Percentiles rank a stretch among this genome's conserved stretches.
Evolutionary conservation across 495 filamentous ascomycete species (phyloP).

Genomic region (Letharia lupina): DNA sequence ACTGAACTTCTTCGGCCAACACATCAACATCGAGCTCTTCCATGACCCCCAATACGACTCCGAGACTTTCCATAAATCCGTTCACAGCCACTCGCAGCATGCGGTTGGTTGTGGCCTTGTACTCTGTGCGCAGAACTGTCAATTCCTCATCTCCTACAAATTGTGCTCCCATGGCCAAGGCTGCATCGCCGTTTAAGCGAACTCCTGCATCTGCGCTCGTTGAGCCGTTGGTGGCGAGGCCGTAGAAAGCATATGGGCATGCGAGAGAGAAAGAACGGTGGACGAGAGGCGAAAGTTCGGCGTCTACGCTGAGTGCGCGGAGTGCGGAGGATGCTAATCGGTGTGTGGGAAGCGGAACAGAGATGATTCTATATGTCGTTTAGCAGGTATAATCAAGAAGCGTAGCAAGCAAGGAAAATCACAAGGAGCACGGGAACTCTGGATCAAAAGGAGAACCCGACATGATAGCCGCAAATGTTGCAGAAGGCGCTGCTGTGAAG

Average conservation of each 20-base stretch:
- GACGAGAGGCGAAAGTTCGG: constrained; percentile 79
- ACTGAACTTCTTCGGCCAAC: constrained; percentile 30
- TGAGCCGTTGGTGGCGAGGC: constrained; percentile 16
- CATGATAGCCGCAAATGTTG: constrained; percentile 14
- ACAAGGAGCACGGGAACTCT: constrained; percentile 69
- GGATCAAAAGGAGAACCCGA: constrained; percentile 30
- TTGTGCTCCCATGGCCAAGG: neutral
- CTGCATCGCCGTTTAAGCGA: constrained; percentile 11
- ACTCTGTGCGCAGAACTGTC: constrained; percentile 62
- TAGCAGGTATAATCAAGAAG: constrained; percentile 1
- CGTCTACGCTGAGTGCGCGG: constrained; percentile 71
- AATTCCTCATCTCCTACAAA: constrained; percentile 30
- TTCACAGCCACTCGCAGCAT: constrained; percentile 97
- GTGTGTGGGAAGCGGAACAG: constrained; percentile 73
- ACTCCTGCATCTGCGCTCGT: neutral
- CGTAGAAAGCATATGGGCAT: constrained; percentile 21
- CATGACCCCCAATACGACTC: constrained; percentile 77
- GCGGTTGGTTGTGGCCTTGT: constrained; percentile 83
- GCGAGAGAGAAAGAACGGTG: constrained; percentile 57
- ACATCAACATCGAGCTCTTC: constrained; percentile 84
- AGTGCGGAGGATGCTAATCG: constrained; percentile 72
- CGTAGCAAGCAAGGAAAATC: constrained; percentile 20
- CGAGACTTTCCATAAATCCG: constrained; percentile 90
- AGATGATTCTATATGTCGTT: constrained; percentile 51
- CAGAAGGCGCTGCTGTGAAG: neutral